These are phyloP conservation scores for Verticillium isaacii DNA, from an alignment of 2,329 filamentous ascomycete species.

Conservation along the genomic window DNA sequence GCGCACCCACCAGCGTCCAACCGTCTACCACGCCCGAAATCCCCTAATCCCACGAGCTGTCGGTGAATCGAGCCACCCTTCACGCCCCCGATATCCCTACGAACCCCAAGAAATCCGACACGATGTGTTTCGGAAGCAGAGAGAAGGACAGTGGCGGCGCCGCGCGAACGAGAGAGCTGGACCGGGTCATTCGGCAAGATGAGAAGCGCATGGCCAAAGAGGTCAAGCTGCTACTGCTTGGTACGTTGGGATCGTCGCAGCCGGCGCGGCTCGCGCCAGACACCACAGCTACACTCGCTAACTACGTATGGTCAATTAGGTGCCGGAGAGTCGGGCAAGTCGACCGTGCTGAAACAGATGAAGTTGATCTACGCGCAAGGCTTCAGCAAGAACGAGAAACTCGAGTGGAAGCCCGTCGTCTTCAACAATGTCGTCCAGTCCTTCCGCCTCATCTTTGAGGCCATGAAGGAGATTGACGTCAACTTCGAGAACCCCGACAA, in stretches of 20 bases:
- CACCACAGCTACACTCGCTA: slow-evolving; percentile 1
- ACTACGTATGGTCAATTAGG: slow-evolving; percentile 46
- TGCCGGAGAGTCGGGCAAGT: slow-evolving; percentile 88
- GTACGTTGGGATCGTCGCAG: slow-evolving; percentile 44
- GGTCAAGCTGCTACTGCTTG: slow-evolving; percentile 89
- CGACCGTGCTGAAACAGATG: slow-evolving; percentile 98
- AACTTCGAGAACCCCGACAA: slow-evolving; percentile 75
- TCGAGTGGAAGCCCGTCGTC: slow-evolving; percentile 92
- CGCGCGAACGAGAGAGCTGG: slow-evolving; percentile 69
- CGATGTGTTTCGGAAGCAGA: slow-evolving; percentile 62
- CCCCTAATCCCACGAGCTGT: neutral
- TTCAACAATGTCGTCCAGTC: slow-evolving; percentile 93
- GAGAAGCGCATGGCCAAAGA: slow-evolving; percentile 82
- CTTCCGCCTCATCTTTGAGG: slow-evolving; percentile 83
- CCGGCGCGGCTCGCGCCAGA: neutral
- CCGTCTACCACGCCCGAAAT: neutral
- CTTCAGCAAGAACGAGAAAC: slow-evolving; percentile 82
- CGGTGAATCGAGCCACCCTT: neutral
- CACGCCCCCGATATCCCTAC: neutral
- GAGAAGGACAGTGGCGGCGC: slow-evolving; percentile 43
- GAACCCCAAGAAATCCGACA: slow-evolving; percentile 12
- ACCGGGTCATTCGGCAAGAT: slow-evolving; percentile 79
- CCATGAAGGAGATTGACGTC: slow-evolving; percentile 82
- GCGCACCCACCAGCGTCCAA: neutral
- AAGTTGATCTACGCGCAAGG: slow-evolving; percentile 93